Base-by-base conservation (phyloP, 2,329 filamentous ascomycete species). In the Colletotrichum liriopes region DNA sequence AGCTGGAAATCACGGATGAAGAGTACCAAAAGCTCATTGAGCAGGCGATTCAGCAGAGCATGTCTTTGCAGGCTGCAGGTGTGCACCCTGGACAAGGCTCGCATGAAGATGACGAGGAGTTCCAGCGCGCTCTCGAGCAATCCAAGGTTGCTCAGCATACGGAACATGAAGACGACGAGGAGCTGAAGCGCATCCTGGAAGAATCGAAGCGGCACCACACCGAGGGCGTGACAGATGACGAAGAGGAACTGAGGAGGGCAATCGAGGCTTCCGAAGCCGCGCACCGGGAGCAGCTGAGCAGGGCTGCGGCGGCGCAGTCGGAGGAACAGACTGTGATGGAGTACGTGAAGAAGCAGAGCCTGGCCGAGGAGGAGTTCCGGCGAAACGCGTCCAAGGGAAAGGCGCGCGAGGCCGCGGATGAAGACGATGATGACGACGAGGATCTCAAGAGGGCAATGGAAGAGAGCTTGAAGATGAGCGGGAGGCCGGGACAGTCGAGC, bases 321-420 rank as follows among this genome's bases (percentile, higher is more conserved):
- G 93, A 95, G 77, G 93, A 95, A 78, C 89, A 94, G 67, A 90
- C 93, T 70, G 89, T 95, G 11, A 80, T 95, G 78, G 92, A 94
- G 77, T 94, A 94, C 80, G 87, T 94, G 51, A 93, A 92, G 85
- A 93, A 91, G 83, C 92, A 95, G 83, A 94, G 92, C 79, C 78
- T 94, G 52, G 86, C 89, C 0, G 93, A 96, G 81, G 91, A 91
- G 75, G 86, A 91, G 78, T 86, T 80, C 60, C 81, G 84, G 14
- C 75, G 79, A 63, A 76, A 78, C 43, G 74, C 76, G 62, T 71
- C 77, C 12, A 82, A 83, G 76, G 81, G 78, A 5, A 84, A 82
- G 73, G 82, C 78, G 1, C 80, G 77, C 23, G 78, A 65, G 6
- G 73, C 64, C 43, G 52, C 67, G n/a, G 75, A 74, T 67, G 76